These are phyloP conservation scores for Colletotrichum chlorophyti DNA, from an alignment of 2,329 filamentous ascomycete species.

Conservation along the genomic window DNA sequence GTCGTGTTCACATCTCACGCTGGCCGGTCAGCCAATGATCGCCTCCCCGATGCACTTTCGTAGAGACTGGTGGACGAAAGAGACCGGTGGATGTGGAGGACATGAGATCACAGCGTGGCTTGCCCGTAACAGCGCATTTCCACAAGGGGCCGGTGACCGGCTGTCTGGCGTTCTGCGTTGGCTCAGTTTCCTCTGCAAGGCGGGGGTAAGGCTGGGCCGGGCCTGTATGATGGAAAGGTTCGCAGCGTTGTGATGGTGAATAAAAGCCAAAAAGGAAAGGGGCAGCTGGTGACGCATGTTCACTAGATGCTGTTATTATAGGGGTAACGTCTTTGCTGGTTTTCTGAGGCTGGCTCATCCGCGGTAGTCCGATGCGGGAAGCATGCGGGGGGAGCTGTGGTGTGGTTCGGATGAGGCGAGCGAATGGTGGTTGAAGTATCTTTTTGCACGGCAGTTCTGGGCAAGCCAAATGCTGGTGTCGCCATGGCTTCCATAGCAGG, in stretches of 20 bases:
- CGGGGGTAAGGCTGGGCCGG: neutral
- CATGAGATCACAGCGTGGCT: neutral
- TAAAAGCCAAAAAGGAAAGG: neutral
- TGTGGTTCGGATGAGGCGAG: neutral
- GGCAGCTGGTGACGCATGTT: neutral
- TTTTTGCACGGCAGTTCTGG: neutral
- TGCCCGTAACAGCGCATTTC: neutral
- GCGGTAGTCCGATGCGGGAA: too few species aligned
- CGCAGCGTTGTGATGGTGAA: neutral
- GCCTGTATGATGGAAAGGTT: too few species aligned
- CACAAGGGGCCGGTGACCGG: neutral
- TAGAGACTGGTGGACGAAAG: neutral
- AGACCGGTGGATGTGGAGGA: neutral
- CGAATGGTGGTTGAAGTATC: neutral
- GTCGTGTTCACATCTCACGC: too few species aligned
- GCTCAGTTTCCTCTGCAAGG: neutral
- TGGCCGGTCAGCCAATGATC: too few species aligned
- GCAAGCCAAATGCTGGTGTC: neutral
- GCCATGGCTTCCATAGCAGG: too few species aligned
- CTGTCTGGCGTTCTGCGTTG: neutral
- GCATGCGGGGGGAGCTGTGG: neutral
- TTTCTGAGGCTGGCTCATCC: too few species aligned
- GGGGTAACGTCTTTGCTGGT: neutral
- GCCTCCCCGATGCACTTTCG: too few species aligned
- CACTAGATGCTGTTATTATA: neutral